Percentiles rank a stretch among this genome's conserved stretches.
Evolutionary conservation across 352 stramenopile species (phyloP).

Genomic region (Blastocystis sp.): DNA sequence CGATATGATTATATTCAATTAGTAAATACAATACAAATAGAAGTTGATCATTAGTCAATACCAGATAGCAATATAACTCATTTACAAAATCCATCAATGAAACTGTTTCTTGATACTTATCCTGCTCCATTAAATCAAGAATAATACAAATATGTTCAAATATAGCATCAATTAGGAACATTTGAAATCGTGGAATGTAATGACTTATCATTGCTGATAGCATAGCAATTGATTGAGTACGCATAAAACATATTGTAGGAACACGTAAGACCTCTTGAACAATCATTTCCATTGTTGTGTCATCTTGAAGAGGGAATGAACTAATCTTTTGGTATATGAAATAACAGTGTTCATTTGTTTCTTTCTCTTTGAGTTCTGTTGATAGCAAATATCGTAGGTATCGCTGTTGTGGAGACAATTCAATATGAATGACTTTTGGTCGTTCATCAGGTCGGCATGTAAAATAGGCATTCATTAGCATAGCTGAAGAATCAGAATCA

Average conservation of each 20-base stretch:
- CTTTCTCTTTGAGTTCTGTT: not conserved
- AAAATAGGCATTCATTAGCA: slow-evolving; percentile 39
- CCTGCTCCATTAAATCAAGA: not conserved
- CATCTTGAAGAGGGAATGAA: not conserved
- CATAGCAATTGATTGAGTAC: not conserved
- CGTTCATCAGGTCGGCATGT: not conserved
- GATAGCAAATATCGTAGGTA: not conserved
- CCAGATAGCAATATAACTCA: not conserved
- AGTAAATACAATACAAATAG: slow-evolving; percentile 11
- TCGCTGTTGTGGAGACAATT: not conserved
- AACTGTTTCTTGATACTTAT: not conserved
- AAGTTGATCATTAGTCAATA: not conserved
- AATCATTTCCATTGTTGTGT: not conserved
- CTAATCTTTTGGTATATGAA: not conserved
- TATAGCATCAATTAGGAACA: not conserved
- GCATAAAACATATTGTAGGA: not conserved
- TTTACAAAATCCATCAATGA: not conserved
- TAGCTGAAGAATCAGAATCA: not conserved
- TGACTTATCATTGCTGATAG: not conserved
- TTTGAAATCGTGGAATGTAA: not conserved
- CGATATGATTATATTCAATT: slow-evolving; percentile 30
- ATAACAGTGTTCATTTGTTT: not conserved
- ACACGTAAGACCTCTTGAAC: not conserved
- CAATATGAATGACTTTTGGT: not conserved
- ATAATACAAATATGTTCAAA: not conserved